Evolutionary conservation across 768 basidiomycete species (phyloP).

Genomic region (Steccherinum ochraceum): DNA sequence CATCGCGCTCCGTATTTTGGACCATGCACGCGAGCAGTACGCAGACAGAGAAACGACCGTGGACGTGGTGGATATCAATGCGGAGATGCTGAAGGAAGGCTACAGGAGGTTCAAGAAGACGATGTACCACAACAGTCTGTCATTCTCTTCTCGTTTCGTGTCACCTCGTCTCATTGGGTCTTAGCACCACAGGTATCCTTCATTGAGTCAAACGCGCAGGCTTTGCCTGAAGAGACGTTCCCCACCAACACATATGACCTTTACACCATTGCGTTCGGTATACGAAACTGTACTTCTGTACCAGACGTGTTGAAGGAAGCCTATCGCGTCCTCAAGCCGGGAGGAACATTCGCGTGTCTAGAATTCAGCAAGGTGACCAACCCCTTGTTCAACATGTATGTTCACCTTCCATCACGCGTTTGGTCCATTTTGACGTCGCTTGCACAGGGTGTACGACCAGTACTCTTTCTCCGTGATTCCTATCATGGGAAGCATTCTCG

Average conservation of each 20-base stretch:
- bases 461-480: slow-evolving; percentile 97
- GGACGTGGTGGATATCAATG: slow-evolving; percentile 90
- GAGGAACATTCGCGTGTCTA: slow-evolving; percentile 90
- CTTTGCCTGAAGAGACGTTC: slow-evolving; percentile 60
- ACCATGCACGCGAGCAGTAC: slow-evolving; percentile 83
- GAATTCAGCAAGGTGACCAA: slow-evolving; percentile 94
- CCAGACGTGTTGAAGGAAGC: slow-evolving; percentile 85
- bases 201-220: slow-evolving; percentile 89
- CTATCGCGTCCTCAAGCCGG: slow-evolving; percentile 90
- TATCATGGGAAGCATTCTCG: slow-evolving; percentile 91
- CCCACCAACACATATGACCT: slow-evolving; percentile 83
- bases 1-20: slow-evolving; percentile 90
- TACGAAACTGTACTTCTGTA: slow-evolving; percentile 93
- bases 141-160: neutral
- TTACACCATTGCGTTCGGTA: slow-evolving; percentile 98
- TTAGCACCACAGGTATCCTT: slow-evolving; percentile 90
- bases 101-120: slow-evolving; percentile 88
- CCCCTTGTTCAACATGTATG: slow-evolving; percentile 80
- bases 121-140: slow-evolving; percentile 95
- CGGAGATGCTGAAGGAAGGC: slow-evolving; percentile 92
- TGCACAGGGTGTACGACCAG: slow-evolving; percentile 76
- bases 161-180: slow-evolving; percentile 5
- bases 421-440: neutral
- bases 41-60: slow-evolving; percentile 87
- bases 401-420: slow-evolving; percentile 11